These are phyloP conservation scores for Conticribra guillardii DNA, from an alignment of 108 stramenopile genomes.

Conservation along the genomic window DNA sequence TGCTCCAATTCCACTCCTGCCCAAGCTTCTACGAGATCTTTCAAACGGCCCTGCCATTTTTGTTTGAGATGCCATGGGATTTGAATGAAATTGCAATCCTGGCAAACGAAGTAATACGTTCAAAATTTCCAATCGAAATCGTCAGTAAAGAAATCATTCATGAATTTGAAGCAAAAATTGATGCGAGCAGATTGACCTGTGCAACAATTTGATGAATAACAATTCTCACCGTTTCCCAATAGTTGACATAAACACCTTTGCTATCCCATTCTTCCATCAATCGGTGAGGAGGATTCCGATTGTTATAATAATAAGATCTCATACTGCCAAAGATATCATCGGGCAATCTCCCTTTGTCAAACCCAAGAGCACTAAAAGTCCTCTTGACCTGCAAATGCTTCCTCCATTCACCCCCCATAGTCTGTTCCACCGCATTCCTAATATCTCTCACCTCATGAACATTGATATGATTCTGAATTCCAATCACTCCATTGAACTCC, in stretches of 20 bases:
- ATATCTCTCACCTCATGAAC: constrained; percentile 46
- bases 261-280: constrained; percentile 78
- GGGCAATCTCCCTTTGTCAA: constrained; percentile 67
- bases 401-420: constrained; percentile 56
- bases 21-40: constrained; percentile 79
- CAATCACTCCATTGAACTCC: constrained; percentile 51
- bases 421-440: constrained; percentile 46
- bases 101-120: not conserved
- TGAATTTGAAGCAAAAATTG: not conserved
- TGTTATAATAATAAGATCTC: constrained; percentile 87
- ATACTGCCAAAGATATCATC: constrained; percentile 78
- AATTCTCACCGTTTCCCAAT: constrained; percentile 70
- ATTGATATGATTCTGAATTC: constrained; percentile 57
- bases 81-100: constrained; percentile 68
- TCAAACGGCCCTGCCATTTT: constrained; percentile 72
- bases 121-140: no score
- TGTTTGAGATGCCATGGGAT: constrained; percentile 77
- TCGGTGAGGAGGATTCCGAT: constrained; percentile 57
- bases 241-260: constrained; percentile 88
- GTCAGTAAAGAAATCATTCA: not conserved
- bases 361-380: constrained; percentile 72
- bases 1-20: constrained; percentile 83
- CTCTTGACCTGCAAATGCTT: constrained; percentile 57
- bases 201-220: not conserved
- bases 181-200: not conserved